These are phyloP conservation scores for Coniochaeta ligniaria DNA, from an alignment of 2,329 filamentous ascomycete genomes.

Conservation along the genomic window DNA sequence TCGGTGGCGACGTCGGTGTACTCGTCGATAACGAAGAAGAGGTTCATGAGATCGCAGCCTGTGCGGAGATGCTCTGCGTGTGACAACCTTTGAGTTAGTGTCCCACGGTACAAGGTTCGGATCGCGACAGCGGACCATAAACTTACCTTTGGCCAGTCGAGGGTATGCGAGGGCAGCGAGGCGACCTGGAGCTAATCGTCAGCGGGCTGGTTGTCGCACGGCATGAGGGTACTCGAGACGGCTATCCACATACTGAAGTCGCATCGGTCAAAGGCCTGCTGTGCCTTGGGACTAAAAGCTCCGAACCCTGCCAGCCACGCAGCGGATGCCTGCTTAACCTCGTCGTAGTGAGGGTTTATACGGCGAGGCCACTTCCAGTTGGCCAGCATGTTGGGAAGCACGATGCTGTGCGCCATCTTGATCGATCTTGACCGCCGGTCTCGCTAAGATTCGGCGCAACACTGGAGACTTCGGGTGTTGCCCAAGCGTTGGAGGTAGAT, in stretches of 20 bases:
- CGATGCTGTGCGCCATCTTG: conserved; percentile 1
- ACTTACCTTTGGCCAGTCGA: conserved; percentile 5
- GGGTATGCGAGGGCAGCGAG: conserved; percentile 10
- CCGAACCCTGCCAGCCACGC: conserved; percentile 11
- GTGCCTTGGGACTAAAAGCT: conserved; percentile 9
- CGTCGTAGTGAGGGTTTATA: conserved; percentile 10
- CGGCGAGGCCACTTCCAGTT: conserved; percentile 11
- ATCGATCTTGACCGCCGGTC: conserved; percentile 1
- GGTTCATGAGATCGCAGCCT: conserved; percentile 17
- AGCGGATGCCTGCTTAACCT: conserved; percentile 2
- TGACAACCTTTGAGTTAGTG: not conserved
- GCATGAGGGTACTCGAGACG: not conserved
- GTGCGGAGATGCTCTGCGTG: conserved; percentile 8
- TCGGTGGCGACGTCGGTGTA: conserved; percentile 10
- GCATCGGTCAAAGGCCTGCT: conserved; percentile 13
- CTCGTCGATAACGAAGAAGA: conserved; percentile 19
- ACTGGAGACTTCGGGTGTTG: conserved; percentile 1
- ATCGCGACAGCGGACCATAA: not conserved
- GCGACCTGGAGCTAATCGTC: conserved; percentile 5
- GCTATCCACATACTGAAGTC: conserved; percentile 9
- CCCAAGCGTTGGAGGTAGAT: not conserved
- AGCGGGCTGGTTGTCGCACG: not conserved
- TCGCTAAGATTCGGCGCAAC: conserved; percentile 1
- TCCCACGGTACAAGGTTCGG: not conserved
- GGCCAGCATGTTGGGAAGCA: conserved; percentile 8